Percentiles rank a stretch among this genome's conserved stretches.
These are phyloP conservation scores for Aspergillus sp. DNA, from an alignment of 2,329 filamentous ascomycete species.

Conservation along the genomic window DNA sequence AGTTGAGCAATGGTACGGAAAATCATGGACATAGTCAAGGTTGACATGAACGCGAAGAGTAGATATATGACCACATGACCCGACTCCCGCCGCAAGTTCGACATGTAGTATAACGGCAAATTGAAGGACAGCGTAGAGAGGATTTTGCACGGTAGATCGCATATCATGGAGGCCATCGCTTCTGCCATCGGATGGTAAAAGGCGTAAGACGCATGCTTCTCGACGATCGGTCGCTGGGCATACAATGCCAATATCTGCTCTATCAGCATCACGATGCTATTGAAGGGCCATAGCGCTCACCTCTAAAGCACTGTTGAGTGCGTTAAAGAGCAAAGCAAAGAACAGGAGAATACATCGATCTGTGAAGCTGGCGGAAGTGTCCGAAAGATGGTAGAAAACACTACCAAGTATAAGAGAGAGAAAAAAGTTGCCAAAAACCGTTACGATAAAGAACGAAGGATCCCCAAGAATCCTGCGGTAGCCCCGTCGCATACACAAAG, in stretches of 20 bases:
- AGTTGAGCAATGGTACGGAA: conserved; percentile 75
- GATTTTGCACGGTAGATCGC: conserved; percentile 71
- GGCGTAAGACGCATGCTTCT: conserved; percentile 20
- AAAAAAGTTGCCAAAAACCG: conserved; percentile 64
- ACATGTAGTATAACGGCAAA: conserved; percentile 78
- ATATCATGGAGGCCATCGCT: conserved; percentile 11
- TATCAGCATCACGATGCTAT: background rate
- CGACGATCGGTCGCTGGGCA: conserved; percentile 17
- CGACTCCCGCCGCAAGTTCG: conserved; percentile 70
- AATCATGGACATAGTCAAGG: conserved; percentile 70
- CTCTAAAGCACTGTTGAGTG: conserved; percentile 73
- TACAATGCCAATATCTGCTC: conserved; percentile 19
- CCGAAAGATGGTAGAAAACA: conserved; percentile 71
- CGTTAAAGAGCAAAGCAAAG: conserved; percentile 81
- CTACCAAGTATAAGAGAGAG: conserved; percentile 72
- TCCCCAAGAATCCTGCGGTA: conserved; percentile 73
- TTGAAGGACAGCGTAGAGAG: conserved; percentile 73
- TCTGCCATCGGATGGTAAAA: conserved; percentile 19
- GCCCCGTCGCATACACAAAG: conserved; percentile 76
- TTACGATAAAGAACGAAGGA: conserved; percentile 67
- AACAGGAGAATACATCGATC: conserved; percentile 69
- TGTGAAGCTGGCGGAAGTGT: conserved; percentile 69
- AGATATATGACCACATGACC: conserved; percentile 77
- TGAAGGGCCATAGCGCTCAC: background rate
- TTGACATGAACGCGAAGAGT: conserved; percentile 64